Base-by-base conservation (phyloP, 805 yeast species). In the Sugiyamaella valdiviana region DNA sequence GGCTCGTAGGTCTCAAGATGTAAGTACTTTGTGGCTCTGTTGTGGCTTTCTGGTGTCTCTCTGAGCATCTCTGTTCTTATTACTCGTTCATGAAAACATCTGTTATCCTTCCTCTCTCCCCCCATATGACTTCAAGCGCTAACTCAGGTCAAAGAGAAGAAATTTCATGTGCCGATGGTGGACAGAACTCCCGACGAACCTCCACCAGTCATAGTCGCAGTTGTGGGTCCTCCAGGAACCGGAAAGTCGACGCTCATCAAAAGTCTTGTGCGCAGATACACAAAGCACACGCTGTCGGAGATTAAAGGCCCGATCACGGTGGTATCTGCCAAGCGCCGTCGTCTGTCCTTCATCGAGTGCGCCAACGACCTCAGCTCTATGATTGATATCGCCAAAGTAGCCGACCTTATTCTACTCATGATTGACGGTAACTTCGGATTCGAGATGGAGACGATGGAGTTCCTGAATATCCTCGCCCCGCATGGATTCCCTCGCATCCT, bases 391-490 rank as follows among this genome's bases (percentile, higher is more conserved):
- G 96, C 98, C 22, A 93, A 93, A 62, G 81, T 90, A 49, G 96
- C 98, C 0, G 99, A 93, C 67, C 73, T 93, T 53, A 95, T 95
- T 7, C 73, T 93, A 43, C 65, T 93, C 52, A 70, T 93, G 76
- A 80, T 93, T 51, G 99, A 93, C 71, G 98, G 99, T 51, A 93
- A 93, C 65, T 93, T 88, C 64, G 99, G 99, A 6, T 80, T 93
- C 51, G 99, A 93, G 72, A 93, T 93, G 99, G 99, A 93, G 68
- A 93, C 99, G 6, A 95, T 93, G 98, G 99, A 93, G 68, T 93
- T 93, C 62, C 74, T 93, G 54, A 95, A 93, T 62, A 78, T 93
- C 56, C 95, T 96, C 2, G 96, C 93, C 59, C 97, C 91, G 63
- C 99, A 93, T 66, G 99, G 99, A 67, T 93, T 93, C 90, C 99